Conservation (phyloP, 1,139 yeast species). For the Pneumocystis wakefieldiae region DNA sequence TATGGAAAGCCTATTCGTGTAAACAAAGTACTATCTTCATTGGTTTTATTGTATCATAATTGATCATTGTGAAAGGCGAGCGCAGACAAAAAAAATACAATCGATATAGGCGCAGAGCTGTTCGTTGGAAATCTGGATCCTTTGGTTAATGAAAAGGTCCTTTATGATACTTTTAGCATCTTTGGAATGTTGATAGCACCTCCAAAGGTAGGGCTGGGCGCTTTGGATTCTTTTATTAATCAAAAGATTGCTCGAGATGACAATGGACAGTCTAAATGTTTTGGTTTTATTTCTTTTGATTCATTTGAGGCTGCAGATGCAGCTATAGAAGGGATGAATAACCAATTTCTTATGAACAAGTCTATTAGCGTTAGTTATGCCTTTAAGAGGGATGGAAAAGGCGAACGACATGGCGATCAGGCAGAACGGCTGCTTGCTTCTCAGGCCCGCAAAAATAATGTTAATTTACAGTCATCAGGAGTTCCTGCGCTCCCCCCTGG, state of each 20-base stretch:
- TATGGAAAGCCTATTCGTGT: conserved; percentile 52
- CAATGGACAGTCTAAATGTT: conserved; percentile 42
- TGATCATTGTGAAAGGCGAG: conserved; percentile 23
- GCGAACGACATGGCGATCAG: conserved; percentile 60
- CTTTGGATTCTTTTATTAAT: background rate
- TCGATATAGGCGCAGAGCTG: conserved; percentile 60
- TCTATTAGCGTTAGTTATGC: conserved; percentile 55
- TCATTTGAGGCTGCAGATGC: conserved; percentile 56
- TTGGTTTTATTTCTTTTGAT: conserved; percentile 49
- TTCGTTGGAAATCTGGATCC: conserved; percentile 62
- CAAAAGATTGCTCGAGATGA: conserved; percentile 34
- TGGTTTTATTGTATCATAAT: background rate
- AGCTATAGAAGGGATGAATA: conserved; percentile 58
- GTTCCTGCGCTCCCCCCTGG: conserved; percentile 2
- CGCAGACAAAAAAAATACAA: conserved; percentile 19
- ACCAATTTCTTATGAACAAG: conserved; percentile 53
- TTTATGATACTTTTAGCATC: conserved; percentile 46
- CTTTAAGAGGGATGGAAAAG: conserved; percentile 45
- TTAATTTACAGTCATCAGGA: background rate
- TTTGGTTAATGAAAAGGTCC: conserved; percentile 46
- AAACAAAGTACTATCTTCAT: conserved; percentile 23
- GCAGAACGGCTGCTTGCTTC: conserved; percentile 61
- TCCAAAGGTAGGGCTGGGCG: conserved; percentile 26
- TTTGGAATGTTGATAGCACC: conserved; percentile 50
- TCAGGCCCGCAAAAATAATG: conserved; percentile 37